Evolutionary conservation across 768 basidiomycete genomes (phyloP).

Genomic region (Kwoniella heveanensis): DNA sequence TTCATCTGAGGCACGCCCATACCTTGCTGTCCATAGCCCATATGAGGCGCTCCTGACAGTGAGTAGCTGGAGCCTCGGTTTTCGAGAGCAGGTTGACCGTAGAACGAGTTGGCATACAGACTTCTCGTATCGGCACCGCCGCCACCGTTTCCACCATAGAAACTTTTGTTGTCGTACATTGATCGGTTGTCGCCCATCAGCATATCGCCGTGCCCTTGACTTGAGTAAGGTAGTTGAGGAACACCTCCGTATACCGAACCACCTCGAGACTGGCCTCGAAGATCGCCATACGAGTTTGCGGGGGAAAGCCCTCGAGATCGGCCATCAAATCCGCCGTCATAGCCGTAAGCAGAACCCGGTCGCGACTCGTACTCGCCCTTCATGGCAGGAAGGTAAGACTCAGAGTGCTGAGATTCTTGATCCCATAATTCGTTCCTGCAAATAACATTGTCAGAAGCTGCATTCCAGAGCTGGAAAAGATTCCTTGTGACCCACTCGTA

Average conservation of each 20-base stretch:
- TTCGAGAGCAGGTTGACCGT: conserved; percentile 27
- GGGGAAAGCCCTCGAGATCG: conserved; percentile 74
- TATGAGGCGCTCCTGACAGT: conserved; percentile 1
- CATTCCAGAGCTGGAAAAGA: too few species aligned
- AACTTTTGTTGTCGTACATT: conserved; percentile 27
- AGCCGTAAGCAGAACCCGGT: conserved; percentile 61
- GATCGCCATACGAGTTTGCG: conserved; percentile 67
- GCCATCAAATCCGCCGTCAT: conserved; percentile 69
- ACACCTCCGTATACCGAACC: conserved; percentile 57
- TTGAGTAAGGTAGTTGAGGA: conserved; percentile 55
- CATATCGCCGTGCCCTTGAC: conserved; percentile 8
- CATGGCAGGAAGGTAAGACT: conserved; percentile 82
- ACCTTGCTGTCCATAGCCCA: neutral
- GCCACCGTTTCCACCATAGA: conserved; percentile 17
- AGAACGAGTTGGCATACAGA: conserved; percentile 48
- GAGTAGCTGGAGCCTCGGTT: conserved; percentile 28
- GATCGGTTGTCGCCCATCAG: conserved; percentile 24
- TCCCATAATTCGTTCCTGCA: conserved; percentile 94
- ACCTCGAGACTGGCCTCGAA: conserved; percentile 33
- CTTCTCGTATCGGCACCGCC: conserved; percentile 60
- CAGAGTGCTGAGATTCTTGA: conserved; percentile 92
- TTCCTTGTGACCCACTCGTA: conserved; percentile 75
- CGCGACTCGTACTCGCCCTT: conserved; percentile 61
- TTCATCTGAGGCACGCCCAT: conserved; percentile 6
- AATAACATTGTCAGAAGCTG: too few species aligned